Evolutionary conservation across 495 filamentous ascomycete species (phyloP).

Genomic region (Penicillium ochrochloron): DNA sequence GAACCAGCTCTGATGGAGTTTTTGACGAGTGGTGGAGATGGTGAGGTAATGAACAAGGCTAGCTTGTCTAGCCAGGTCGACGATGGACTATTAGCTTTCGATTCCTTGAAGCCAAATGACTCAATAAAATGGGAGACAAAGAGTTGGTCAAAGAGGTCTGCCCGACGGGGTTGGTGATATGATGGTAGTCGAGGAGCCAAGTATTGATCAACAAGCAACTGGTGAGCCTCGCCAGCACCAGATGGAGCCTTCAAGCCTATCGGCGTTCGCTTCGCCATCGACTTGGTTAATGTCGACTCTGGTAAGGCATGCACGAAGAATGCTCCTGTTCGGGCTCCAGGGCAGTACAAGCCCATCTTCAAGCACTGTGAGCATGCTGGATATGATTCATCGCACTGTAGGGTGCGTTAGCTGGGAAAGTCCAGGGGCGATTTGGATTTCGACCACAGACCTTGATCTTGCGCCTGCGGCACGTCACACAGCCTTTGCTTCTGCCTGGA

Average conservation of each 20-base stretch:
- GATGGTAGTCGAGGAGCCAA: neutral
- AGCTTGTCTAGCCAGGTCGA: slow-evolving; percentile 21
- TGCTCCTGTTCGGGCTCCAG: slow-evolving; percentile 19
- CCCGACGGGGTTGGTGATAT: slow-evolving; percentile 3
- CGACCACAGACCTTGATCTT: slow-evolving; percentile 16
- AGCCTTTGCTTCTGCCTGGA: slow-evolving; percentile 23
- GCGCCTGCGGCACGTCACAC: slow-evolving; percentile 18
- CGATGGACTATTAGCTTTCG: neutral
- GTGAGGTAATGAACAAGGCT: slow-evolving; percentile 1
- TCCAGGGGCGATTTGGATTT: neutral
- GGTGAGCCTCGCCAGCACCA: neutral
- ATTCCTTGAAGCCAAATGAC: slow-evolving; percentile 23
- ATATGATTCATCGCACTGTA: slow-evolving; percentile 17
- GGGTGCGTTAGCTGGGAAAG: neutral
- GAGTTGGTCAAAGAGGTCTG: slow-evolving; percentile 22
- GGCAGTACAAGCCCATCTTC: slow-evolving; percentile 9
- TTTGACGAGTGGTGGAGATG: slow-evolving; percentile 3
- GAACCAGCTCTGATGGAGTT: slow-evolving; percentile 19
- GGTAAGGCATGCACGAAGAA: slow-evolving; percentile 20
- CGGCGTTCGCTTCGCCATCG: neutral
- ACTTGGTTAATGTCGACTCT: neutral
- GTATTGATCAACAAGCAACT: too few relatives aligned
- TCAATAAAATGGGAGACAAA: slow-evolving; percentile 30
- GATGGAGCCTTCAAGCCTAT: neutral
- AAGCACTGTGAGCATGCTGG: slow-evolving; percentile 19